Conservation (phyloP, 495 filamentous ascomycete genomes). For the Annulohypoxylon stygium region DNA sequence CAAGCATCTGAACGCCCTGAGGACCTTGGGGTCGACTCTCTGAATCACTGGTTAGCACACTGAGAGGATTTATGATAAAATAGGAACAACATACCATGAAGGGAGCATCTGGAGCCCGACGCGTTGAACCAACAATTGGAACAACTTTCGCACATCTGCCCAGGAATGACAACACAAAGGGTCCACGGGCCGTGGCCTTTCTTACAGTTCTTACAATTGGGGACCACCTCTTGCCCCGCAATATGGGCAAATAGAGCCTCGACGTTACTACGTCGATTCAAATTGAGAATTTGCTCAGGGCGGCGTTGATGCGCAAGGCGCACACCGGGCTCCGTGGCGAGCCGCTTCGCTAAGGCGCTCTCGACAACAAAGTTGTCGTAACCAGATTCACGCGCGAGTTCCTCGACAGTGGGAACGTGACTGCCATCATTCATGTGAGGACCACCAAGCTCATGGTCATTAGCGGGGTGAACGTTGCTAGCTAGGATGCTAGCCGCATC, state of each 20-base stretch:
- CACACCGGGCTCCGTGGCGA: conserved; percentile 59
- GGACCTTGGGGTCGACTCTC: conserved; percentile 47
- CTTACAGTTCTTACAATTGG: conserved; percentile 65
- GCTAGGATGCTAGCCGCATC: conserved; percentile 51
- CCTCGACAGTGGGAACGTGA: conserved; percentile 55
- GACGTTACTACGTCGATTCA: conserved; percentile 62
- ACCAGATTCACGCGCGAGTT: conserved; percentile 57
- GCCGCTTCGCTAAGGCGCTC: conserved; percentile 62
- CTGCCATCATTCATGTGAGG: conserved; percentile 43
- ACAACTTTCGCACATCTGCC: conserved; percentile 66
- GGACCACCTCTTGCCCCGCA: conserved; percentile 57
- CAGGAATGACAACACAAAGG: conserved; percentile 61
- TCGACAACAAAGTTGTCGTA: conserved; percentile 59
- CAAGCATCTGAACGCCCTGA: conserved; percentile 41
- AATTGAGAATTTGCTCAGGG: conserved; percentile 60
- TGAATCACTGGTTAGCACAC: conserved; percentile 25
- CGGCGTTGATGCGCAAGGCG: conserved; percentile 61
- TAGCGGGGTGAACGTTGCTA: conserved; percentile 45
- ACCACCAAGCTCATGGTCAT: conserved; percentile 39
- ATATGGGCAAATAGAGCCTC: conserved; percentile 66
- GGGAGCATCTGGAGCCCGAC: conserved; percentile 63
- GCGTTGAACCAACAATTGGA: conserved; percentile 68
- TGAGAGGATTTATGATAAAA: background rate
- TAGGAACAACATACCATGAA: conserved; percentile 57
- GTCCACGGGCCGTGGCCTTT: conserved; percentile 66